These are phyloP conservation scores for Corylus heterophylla DNA, from an alignment of 306 rosid genomes.

Conservation along the genomic window DNA sequence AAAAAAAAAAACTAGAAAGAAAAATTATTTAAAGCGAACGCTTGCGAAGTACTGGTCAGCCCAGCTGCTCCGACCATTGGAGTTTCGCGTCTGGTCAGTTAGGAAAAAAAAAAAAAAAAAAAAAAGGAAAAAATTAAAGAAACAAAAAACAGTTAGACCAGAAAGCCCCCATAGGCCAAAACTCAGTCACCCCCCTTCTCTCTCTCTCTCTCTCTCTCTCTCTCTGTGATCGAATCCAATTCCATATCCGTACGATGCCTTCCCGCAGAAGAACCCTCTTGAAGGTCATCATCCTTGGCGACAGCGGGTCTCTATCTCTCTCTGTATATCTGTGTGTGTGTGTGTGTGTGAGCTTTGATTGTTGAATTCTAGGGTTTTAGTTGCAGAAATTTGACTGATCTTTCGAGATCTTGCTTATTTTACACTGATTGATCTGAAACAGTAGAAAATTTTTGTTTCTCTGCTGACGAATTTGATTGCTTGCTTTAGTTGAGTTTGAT, in stretches of 20 bases:
- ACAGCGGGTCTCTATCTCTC: constrained; percentile 71
- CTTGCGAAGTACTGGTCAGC: constrained; percentile 24
- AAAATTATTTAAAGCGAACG: neutral
- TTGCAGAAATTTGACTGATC: constrained; percentile 26
- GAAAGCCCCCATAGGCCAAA: too few species aligned
- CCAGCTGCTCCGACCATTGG: constrained; percentile 21
- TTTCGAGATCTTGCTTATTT: constrained; percentile 33
- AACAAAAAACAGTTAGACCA: neutral
- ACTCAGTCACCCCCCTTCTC: neutral
- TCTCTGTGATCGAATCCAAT: constrained; percentile 33
- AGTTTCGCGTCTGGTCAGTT: neutral
- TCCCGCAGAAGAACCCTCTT: constrained; percentile 95
- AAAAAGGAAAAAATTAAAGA: neutral
- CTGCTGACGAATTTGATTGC: neutral
- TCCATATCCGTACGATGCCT: constrained; percentile 58
- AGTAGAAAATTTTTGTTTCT: neutral
- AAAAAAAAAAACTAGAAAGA: too few species aligned
- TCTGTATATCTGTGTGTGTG: constrained; percentile 2
- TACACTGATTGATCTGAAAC: constrained; percentile 1
- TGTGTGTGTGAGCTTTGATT: neutral
- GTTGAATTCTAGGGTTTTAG: constrained; percentile 15
- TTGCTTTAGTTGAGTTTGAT: neutral
- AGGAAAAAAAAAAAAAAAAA: neutral
- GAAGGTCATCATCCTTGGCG: constrained; percentile 99
- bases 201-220: constrained; percentile 5